These are phyloP conservation scores for Eremothecium gossypii DNA, from an alignment of 1,139 yeast species.

Conservation along the genomic window DNA sequence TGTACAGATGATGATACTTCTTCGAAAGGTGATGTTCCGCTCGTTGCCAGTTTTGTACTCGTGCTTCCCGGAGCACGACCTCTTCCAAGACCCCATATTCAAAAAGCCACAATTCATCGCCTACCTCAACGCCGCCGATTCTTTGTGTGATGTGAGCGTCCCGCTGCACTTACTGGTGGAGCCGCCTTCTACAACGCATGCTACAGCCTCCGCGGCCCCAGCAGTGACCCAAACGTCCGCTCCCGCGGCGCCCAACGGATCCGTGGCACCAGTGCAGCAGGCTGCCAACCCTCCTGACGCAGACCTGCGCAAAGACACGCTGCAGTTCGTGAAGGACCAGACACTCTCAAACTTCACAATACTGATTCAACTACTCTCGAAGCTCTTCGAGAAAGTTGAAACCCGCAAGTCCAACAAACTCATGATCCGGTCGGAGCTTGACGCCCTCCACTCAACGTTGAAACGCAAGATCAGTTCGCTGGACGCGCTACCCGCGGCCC, in stretches of 20 bases:
- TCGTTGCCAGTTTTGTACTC: slow-evolving; percentile 23
- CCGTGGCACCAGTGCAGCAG: neutral
- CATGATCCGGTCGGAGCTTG: slow-evolving; percentile 2
- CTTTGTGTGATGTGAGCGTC: slow-evolving; percentile 11
- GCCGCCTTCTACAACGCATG: neutral
- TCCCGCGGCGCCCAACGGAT: neutral
- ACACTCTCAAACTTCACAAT: slow-evolving; percentile 22
- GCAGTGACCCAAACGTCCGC: neutral
- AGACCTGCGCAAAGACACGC: slow-evolving; percentile 17
- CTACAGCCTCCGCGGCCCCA: slow-evolving; percentile 6
- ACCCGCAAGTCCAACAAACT: slow-evolving; percentile 16
- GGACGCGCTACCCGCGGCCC: neutral
- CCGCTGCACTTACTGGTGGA: slow-evolving; percentile 5
- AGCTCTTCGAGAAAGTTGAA: slow-evolving; percentile 21
- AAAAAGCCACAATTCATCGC: slow-evolving; percentile 17
- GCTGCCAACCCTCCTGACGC: neutral
- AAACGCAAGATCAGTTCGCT: slow-evolving; percentile 1
- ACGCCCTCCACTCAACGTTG: slow-evolving; percentile 1
- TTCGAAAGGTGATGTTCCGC: slow-evolving; percentile 19
- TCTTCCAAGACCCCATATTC: slow-evolving; percentile 21
- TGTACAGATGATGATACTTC: slow-evolving; percentile 16
- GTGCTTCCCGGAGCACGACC: slow-evolving; percentile 25
- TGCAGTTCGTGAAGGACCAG: slow-evolving; percentile 24
- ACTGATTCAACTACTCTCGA: slow-evolving; percentile 15
- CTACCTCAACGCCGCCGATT: slow-evolving; percentile 4